Evolutionary conservation across 2,329 filamentous ascomycete species (phyloP), one percentile per base, ranked within the genome.

Genomic region (Teratosphaeria zuluensis): DNA sequence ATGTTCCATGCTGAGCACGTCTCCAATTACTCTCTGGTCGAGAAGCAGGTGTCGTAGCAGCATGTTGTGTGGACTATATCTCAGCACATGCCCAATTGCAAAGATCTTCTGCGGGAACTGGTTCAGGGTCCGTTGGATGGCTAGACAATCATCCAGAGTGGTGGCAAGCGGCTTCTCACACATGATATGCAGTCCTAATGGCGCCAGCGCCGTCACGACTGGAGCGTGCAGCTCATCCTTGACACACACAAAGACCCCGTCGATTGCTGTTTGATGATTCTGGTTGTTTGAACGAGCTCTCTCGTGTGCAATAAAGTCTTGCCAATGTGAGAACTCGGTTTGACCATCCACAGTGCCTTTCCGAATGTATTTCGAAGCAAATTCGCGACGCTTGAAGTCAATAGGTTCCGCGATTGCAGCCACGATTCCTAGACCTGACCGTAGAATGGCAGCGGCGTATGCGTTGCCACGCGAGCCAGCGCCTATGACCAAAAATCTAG

Each of bases 141-240:
- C 79, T 38, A 96, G 76, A 69, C 91, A 96, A 66, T 94, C 90
- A 19, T 80, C 73, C 31, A 97, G 76, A 0, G 83, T 87, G 24
- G 90, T 90, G 0, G 91, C 90, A 57, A 99, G 76, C 2, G 94
- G 94, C 75, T 99, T 99, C 78, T 99, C 94, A 72, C 91, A 95
- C 80, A 96, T 89, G 63, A 97, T 84, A 72, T 96, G 91, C 54
- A 96, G 76, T 2, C 78, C 82, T 70, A 77, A 75, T 12, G 82
- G 82, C 1, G 88, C 86, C 56, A 96, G 79, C 1, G 84, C 88
- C 51, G 86, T 80, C 24, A 96, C 82, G 54, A 92, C 90, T 58
- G 91, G 86, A 55, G 85, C 85, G 73, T 99, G 94, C 76, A 89
- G 86, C 74, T 95, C 89, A 72, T 99, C 94, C 9, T 92, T 80